Base-by-base conservation (phyloP, 108 stramenopile species). In the Nitzschia sp. region DNA sequence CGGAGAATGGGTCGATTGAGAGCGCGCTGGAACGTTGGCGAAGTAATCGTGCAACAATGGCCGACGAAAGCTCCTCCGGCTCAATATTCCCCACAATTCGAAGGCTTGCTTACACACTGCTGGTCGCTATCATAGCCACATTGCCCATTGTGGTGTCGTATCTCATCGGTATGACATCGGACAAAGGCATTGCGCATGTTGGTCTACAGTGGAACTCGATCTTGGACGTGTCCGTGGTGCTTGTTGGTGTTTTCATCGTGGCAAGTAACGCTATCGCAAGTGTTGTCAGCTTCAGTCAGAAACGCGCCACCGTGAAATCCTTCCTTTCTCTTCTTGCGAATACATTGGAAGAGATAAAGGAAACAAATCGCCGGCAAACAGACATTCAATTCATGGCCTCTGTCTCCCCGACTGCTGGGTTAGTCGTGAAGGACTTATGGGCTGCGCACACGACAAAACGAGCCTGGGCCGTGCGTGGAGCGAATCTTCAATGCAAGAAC, bases 381-480 rank as follows among this genome's bases (percentile, higher is more conserved):
- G 69, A 71, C 38, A 44, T 78, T 27, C 68, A 74, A 53, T 60
- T 83, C 67, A 58, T 82, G 57, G 86, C 85, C 22, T 81, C 89
- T 13, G 54, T 85, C 1, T 86, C 83, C 41, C 82, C 89, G 38
- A 72, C 68, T 15, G 82, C 86, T 52, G 93, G 93, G 0, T 44
- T 95, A 4, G 71, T 35, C 22, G 90, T 95, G 13, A 63, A 73
- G 22, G 90, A 95, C 71, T 73, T 95, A 17, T 95, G 93, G 96
- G 87, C 87, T 27, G 90, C 90, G n/a, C 90, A 88, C 63, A 69
- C 81, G 29, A 74, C 79, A 17, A 80, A 80, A 54, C 72, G 83
- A 55, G 85, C 86, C 19, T 96, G 86, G 93, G 91, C 90, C 62
- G 80, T 82, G 21, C 85, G 85, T 31, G 93, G 93, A 23, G 87